Evolutionary conservation across 2,329 filamentous ascomycete genomes (phyloP).

Genomic region (Delphinella strobiligena): DNA sequence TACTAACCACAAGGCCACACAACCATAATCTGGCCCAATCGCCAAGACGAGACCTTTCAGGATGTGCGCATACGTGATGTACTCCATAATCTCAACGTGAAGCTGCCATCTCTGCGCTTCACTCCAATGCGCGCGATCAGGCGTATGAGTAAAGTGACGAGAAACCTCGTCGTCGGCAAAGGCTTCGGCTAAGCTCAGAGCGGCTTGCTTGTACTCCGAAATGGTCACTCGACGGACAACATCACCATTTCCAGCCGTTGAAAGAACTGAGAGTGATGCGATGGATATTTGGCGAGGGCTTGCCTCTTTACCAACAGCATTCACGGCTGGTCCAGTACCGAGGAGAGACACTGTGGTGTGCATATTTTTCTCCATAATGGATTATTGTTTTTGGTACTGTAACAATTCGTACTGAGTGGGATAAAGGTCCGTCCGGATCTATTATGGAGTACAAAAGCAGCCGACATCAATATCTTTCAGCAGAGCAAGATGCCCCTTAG

Average conservation of each 20-base stretch:
- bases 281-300: slow-evolving; percentile 1
- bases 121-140: slow-evolving; percentile 51
- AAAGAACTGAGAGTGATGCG: slow-evolving; percentile 2
- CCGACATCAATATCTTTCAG: slow-evolving; percentile 19
- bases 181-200: slow-evolving; percentile 60
- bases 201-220: slow-evolving; percentile 59
- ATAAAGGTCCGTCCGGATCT: slow-evolving; percentile 36
- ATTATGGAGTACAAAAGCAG: slow-evolving; percentile 27
- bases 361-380: slow-evolving; percentile 35
- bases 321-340: slow-evolving; percentile 26
- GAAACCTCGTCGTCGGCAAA: slow-evolving; percentile 66
- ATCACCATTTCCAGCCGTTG: slow-evolving; percentile 24
- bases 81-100: slow-evolving; percentile 66
- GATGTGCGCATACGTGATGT: slow-evolving; percentile 63
- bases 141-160: slow-evolving; percentile 61
- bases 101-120: slow-evolving; percentile 62
- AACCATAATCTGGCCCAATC: slow-evolving; percentile 64
- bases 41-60: slow-evolving; percentile 63
- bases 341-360: slow-evolving; percentile 17
- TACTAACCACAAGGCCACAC: slow-evolving; percentile 69
- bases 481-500: not conserved
- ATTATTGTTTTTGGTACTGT: slow-evolving; percentile 19
- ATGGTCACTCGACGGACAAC: slow-evolving; percentile 51
- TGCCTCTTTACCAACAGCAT: slow-evolving; percentile 9
- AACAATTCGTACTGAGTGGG: slow-evolving; percentile 31